These are phyloP conservation scores for Cynara cardunculus DNA, from an alignment of 129 eudicot species.

Conservation along the genomic window DNA sequence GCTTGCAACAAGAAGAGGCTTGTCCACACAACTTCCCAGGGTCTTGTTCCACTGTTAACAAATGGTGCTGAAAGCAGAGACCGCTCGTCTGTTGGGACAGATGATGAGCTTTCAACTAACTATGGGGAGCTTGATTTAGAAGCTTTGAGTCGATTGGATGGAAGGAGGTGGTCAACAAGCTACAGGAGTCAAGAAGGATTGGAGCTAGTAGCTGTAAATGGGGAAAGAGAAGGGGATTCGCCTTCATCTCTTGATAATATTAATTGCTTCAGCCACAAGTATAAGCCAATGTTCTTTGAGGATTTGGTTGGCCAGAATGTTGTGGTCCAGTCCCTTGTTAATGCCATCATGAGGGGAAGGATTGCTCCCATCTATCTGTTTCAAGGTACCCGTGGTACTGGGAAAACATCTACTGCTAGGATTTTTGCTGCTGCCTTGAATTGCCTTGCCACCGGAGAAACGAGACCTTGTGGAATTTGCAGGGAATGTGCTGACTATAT, in stretches of 20 bases:
- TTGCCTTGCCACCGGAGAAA: slow-evolving; percentile 76
- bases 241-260: slow-evolving; percentile 51
- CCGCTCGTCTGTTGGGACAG: slow-evolving; percentile 68
- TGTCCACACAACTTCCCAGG: slow-evolving; percentile 51
- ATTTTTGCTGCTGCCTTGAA: slow-evolving; percentile 78
- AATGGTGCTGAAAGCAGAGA: slow-evolving; percentile 55
- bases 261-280: slow-evolving; percentile 72
- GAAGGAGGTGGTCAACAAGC: slow-evolving; percentile 89
- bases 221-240: slow-evolving; percentile 57
- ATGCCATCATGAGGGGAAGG: slow-evolving; percentile 57
- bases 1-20: slow-evolving; percentile 51
- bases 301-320: slow-evolving; percentile 80
- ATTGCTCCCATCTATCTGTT: slow-evolving; percentile 81
- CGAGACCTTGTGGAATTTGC: slow-evolving; percentile 87
- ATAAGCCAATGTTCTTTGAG: slow-evolving; percentile 82
- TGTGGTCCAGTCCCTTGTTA: slow-evolving; percentile 71
- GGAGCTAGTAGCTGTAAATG: slow-evolving; percentile 56
- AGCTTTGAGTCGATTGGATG: slow-evolving; percentile 92
- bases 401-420: slow-evolving; percentile 80
- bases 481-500: slow-evolving; percentile 63
- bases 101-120: slow-evolving; percentile 83
- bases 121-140: slow-evolving; percentile 88
- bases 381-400: slow-evolving; percentile 96
- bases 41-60: slow-evolving; percentile 67
- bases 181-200: slow-evolving; percentile 82